A percentile compares a stretch with the other conserved stretches of the same genome.
Conservation (phyloP, 176 grass and related monocot species). For the Sorghum bicolor region DNA sequence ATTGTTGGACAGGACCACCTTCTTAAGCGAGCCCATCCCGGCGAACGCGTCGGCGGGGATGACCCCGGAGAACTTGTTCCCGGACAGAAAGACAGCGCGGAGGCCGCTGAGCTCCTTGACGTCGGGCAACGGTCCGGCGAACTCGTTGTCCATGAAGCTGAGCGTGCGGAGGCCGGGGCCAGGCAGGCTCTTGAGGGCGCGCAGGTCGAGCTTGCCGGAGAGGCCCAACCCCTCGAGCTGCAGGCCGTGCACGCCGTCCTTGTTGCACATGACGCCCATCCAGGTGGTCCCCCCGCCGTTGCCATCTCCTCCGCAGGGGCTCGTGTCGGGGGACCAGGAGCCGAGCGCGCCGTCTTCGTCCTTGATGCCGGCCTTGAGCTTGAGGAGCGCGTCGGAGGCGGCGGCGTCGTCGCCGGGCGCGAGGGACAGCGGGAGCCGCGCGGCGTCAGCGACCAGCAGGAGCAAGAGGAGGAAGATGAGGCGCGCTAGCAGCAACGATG, state of each 20-base stretch:
- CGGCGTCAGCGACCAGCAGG: conserved; percentile 6
- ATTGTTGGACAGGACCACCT: conserved; percentile 57
- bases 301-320: conserved; percentile 56
- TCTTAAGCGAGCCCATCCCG: conserved; percentile 75
- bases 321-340: conserved; percentile 49
- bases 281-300: conserved; percentile 17
- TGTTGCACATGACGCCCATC: conserved; percentile 70
- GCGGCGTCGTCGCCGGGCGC: conserved; percentile 7
- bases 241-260: conserved; percentile 50
- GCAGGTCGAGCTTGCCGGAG: conserved; percentile 59
- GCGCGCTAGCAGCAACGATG: background rate
- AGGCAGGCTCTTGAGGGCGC: conserved; percentile 23
- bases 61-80: conserved; percentile 58
- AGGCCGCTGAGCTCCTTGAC: conserved; percentile 47
- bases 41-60: conserved; percentile 68
- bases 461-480: background rate
- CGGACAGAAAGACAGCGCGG: conserved; percentile 59
- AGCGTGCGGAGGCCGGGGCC: conserved; percentile 49
- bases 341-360: conserved; percentile 28
- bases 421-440: background rate
- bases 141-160: conserved; percentile 71
- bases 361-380: conserved; percentile 51
- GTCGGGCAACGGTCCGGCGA: conserved; percentile 61
- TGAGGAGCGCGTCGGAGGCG: conserved; percentile 49
- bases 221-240: conserved; percentile 73